Evolutionary conservation across 1,284 basidiomycete species (phyloP), one percentile per base, ranked within the genome.

Genomic region (Cutaneotrichosporon mucoides): DNA sequence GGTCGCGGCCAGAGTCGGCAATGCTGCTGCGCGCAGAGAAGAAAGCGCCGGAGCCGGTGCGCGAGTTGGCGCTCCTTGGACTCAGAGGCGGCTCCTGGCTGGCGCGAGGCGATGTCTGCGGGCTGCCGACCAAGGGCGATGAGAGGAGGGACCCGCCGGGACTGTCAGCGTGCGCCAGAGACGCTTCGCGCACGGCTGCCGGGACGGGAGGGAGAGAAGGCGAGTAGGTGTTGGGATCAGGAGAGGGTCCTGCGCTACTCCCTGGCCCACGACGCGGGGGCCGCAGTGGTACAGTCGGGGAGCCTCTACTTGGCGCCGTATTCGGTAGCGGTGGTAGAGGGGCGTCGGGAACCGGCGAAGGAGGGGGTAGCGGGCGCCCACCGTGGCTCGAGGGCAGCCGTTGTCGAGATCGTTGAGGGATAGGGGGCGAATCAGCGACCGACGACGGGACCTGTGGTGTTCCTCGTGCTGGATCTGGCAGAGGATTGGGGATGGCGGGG

Each of bases 341-440:
- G 1, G 49, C 42, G 24, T 61, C 59, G 6, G 59, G 59, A 13
- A 53, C 59, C 0, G 59, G 59, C 33, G 49, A 47, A 5, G 55
- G 49, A 0, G 55, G 54, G 2, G 59, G 59, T 2, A 55, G 58
- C 1, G 38, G 41, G 12, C 33, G n/a, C 15, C 48, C 41, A 12
- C 46, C 46, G 34, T 52, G 50, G 2, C 50, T 37, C 2, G 50
- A 52, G 13, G 24, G 16, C 24, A 55, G 37, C 3, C 55, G 38
- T 3, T 44, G 41, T 1, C 47, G 46, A 13, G 46, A 15, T 11
- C 47, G 40, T 8, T 49, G 40, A 5, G 55, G 49, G 36, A 50
- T 48, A 3, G 46, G 46, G 2, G 46, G 46, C 5, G 46, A 48
- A 48, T 33, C 34, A 6, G 47, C 59, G 0, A 55, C 55, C n/a